Evolutionary conservation across 2,329 filamentous ascomycete genomes (phyloP).

Genomic region (Alternaria triticimaculans): DNA sequence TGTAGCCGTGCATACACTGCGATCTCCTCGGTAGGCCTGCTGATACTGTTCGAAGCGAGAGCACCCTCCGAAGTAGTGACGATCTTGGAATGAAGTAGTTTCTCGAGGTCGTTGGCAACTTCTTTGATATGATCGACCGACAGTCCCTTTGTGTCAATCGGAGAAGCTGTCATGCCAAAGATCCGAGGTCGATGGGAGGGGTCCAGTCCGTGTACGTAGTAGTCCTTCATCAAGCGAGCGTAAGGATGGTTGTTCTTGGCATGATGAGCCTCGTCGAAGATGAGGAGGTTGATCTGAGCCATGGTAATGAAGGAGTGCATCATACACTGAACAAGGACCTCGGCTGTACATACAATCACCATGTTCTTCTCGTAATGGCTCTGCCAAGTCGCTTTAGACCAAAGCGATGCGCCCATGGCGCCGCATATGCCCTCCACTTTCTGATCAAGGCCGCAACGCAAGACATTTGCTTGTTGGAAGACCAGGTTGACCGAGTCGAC

Average conservation of each 20-base stretch:
- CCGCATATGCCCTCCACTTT: slow-evolving; percentile 78
- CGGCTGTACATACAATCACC: slow-evolving; percentile 91
- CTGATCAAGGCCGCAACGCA: slow-evolving; percentile 81
- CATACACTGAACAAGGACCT: slow-evolving; percentile 80
- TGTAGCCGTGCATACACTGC: slow-evolving; percentile 63
- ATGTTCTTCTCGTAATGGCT: slow-evolving; percentile 69
- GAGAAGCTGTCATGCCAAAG: slow-evolving; percentile 96
- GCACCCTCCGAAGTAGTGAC: slow-evolving; percentile 72
- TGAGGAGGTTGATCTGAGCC: slow-evolving; percentile 81
- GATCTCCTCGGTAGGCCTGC: slow-evolving; percentile 65
- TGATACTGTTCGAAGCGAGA: slow-evolving; percentile 65
- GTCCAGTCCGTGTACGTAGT: slow-evolving; percentile 66
- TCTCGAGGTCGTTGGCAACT: slow-evolving; percentile 76
- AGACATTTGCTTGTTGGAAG: slow-evolving; percentile 84
- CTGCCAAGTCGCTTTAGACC: slow-evolving; percentile 67
- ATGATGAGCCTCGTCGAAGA: slow-evolving; percentile 97
- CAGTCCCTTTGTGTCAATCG: slow-evolving; percentile 74
- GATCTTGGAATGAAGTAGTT: slow-evolving; percentile 79
- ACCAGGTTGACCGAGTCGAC: slow-evolving; percentile 89
- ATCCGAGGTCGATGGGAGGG: slow-evolving; percentile 70
- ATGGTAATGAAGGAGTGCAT: slow-evolving; percentile 81
- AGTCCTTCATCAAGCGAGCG: slow-evolving; percentile 85
- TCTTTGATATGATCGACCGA: slow-evolving; percentile 66
- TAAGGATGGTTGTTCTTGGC: slow-evolving; percentile 94
- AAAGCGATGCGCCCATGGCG: slow-evolving; percentile 66